Evolutionary conservation across 176 grass and related monocot species (phyloP).

Genomic region (Ampelocalamus luodianensis): DNA sequence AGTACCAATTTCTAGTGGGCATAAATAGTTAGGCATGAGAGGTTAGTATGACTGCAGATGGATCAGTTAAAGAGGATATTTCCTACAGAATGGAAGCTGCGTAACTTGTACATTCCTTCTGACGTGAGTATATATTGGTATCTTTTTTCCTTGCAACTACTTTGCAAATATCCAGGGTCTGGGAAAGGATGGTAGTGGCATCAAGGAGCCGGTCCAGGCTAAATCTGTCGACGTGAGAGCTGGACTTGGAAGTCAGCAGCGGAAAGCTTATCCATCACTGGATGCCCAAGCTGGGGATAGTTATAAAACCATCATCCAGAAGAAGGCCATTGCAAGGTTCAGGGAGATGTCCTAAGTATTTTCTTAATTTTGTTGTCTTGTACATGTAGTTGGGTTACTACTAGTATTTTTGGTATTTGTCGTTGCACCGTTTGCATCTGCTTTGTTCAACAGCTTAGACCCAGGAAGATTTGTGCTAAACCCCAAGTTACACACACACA

Average conservation of each 20-base stretch:
- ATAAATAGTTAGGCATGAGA: background rate
- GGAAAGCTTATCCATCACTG: slow-evolving; percentile 62
- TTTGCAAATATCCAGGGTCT: slow-evolving; percentile 74
- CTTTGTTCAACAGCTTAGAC: background rate
- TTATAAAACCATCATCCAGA: slow-evolving; percentile 95
- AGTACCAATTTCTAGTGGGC: background rate
- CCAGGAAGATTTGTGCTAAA: background rate
- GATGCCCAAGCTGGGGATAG: slow-evolving; percentile 89
- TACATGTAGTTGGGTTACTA: background rate
- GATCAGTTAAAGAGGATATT: slow-evolving; percentile 22
- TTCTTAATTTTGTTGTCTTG: slow-evolving; percentile 4
- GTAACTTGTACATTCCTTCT: slow-evolving; percentile 32
- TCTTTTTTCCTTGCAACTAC: slow-evolving; percentile 51
- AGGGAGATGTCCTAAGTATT: slow-evolving; percentile 71
- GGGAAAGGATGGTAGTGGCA: slow-evolving; percentile 91
- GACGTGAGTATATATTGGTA: slow-evolving; percentile 46
- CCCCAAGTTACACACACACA: too few species aligned
- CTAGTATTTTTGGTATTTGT: background rate
- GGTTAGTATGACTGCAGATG: slow-evolving; percentile 12
- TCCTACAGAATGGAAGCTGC: slow-evolving; percentile 34
- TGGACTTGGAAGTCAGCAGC: slow-evolving; percentile 81
- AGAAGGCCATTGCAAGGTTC: slow-evolving; percentile 97
- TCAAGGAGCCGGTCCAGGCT: slow-evolving; percentile 94
- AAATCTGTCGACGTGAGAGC: slow-evolving; percentile 78
- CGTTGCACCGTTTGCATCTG: background rate